Percentiles rank a stretch among this genome's conserved stretches.
phyloP scores from a whole-genome alignment of 768 basidiomycete genomes.

The Tephrocybe sp. region DNA sequence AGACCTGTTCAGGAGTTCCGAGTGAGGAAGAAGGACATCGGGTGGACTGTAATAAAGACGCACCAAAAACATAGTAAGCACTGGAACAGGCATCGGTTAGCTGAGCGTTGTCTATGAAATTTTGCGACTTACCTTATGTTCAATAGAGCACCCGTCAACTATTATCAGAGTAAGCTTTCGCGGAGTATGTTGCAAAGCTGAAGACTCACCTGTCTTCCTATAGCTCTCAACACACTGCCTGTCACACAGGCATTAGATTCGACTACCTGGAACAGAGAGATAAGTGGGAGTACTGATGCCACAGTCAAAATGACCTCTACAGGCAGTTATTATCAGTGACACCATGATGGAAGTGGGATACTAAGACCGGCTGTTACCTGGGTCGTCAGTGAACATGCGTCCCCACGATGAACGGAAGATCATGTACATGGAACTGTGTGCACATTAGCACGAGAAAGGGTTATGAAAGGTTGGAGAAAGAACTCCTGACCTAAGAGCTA shows the following conservation, averaged over 20 bases:
- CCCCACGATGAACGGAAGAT: conserved; percentile 66
- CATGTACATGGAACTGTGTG: conserved; percentile 47
- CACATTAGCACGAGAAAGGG: background rate
- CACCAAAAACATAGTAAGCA: conserved; percentile 3
- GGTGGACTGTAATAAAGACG: too few relatives aligned
- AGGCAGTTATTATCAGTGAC: background rate
- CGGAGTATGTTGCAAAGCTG: background rate
- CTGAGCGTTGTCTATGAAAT: background rate
- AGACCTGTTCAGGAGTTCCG: background rate
- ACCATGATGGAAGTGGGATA: background rate
- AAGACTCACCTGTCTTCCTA: conserved; percentile 64
- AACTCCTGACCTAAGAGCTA: background rate
- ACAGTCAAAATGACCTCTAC: conserved; percentile 57
- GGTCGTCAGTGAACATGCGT: conserved; percentile 72
- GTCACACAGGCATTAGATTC: conserved; percentile 71
- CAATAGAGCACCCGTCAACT: conserved; percentile 72
- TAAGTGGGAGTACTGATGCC: conserved; percentile 66
- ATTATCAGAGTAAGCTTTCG: background rate
- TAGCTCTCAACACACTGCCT: conserved; percentile 76
- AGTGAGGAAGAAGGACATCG: conserved; percentile 14
- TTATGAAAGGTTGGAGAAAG: background rate
- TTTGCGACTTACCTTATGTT: conserved; percentile 59
- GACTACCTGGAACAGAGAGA: conserved; percentile 80
- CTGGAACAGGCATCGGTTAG: background rate
- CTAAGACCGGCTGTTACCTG: too few relatives aligned